Evolutionary conservation across 257 asterid genomes (phyloP).

Genomic region (Agastache rugosa): DNA sequence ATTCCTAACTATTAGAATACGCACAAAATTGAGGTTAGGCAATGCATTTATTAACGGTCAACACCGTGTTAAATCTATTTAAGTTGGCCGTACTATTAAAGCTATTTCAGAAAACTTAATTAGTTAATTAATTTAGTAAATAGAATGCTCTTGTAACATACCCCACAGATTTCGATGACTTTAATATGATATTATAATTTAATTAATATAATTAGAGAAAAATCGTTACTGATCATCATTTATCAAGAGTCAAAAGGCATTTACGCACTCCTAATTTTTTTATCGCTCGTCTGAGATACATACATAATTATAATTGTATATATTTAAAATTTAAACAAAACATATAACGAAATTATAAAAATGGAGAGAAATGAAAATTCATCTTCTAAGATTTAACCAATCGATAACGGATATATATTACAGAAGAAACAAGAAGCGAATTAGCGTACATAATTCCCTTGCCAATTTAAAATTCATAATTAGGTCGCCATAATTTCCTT

Average conservation of each 20-base stretch:
- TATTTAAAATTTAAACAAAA: too few relatives aligned
- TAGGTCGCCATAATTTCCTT: not conserved
- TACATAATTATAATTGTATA: not conserved
- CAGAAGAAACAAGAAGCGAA: too few relatives aligned
- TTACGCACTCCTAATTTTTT: not conserved
- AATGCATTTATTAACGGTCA: conserved; percentile 18
- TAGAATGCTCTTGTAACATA: not conserved
- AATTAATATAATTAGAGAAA: not conserved
- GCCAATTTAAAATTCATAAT: too few relatives aligned
- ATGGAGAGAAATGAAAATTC: too few relatives aligned
- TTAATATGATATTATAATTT: not conserved
- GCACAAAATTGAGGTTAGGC: not conserved
- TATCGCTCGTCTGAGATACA: not conserved
- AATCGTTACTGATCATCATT: not conserved
- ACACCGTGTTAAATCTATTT: conserved; percentile 1
- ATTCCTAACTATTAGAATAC: too few relatives aligned
- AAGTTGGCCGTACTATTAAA: not conserved
- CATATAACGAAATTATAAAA: too few relatives aligned
- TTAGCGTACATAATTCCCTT: too few relatives aligned
- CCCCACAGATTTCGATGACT: not conserved
- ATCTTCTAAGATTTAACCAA: too few relatives aligned
- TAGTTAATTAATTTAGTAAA: not conserved
- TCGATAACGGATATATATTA: not conserved
- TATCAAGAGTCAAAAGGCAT: conserved; percentile 6
- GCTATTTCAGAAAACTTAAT: not conserved